These are phyloP conservation scores for Triticum timopheevii DNA, from an alignment of 176 grass and related monocot genomes.

Conservation along the genomic window DNA sequence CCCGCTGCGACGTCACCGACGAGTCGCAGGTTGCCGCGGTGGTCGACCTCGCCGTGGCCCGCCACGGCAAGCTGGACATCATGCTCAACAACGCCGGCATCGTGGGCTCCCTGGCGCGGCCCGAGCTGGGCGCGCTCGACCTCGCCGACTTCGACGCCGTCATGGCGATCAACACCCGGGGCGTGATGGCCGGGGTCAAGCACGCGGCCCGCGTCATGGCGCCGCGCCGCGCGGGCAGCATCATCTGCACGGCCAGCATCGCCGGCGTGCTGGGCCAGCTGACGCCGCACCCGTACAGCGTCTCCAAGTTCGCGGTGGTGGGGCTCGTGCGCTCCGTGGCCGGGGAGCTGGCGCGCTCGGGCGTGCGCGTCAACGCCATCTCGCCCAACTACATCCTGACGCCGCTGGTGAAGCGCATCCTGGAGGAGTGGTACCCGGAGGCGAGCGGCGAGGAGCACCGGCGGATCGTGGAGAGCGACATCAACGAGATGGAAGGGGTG, in stretches of 20 bases:
- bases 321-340: not conserved
- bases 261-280: not conserved
- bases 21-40: slow-evolving; percentile 55
- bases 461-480: not conserved
- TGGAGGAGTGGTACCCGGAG: not conserved
- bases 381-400: not conserved
- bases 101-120: not conserved
- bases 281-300: not conserved
- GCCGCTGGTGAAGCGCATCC: not conserved
- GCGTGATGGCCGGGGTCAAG: not conserved
- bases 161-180: slow-evolving; percentile 2
- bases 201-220: slow-evolving; percentile 22
- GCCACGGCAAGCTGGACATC: slow-evolving; percentile 67
- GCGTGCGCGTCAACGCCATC: slow-evolving; percentile 18
- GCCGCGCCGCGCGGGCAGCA: not conserved
- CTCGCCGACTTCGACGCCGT: slow-evolving; percentile 10
- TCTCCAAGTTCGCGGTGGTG: not conserved
- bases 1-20: slow-evolving; percentile 59
- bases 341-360: not conserved
- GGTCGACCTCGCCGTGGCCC: slow-evolving; percentile 50
- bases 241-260: slow-evolving; percentile 19
- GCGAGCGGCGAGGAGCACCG: not conserved
- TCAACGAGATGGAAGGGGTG: not conserved
- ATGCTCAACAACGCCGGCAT: slow-evolving; percentile 68
- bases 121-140: not conserved